phyloP scores from a whole-genome alignment of 192 early-diverging fungal genomes.

The Obelidium mucronatum region DNA sequence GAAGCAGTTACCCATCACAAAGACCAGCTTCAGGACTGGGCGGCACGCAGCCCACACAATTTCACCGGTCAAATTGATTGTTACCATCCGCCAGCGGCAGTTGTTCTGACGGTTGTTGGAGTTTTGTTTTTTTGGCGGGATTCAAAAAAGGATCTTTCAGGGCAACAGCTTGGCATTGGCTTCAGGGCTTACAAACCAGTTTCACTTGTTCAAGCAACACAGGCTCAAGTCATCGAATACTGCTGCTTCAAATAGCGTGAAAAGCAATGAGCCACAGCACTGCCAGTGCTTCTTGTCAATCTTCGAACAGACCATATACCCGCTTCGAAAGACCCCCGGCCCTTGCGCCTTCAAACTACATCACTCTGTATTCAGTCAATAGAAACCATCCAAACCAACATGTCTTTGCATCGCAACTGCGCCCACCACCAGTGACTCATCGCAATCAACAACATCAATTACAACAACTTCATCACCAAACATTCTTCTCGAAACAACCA shows the following conservation, averaged over 20 bases:
- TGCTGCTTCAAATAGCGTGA: no score
- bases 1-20: conserved; percentile 26
- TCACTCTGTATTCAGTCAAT: background rate
- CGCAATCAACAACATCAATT: background rate
- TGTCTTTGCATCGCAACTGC: background rate
- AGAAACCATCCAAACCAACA: background rate
- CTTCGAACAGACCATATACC: no score
- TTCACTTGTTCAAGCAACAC: no score
- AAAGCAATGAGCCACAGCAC: no score
- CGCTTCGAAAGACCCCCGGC: no score
- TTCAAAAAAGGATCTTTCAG: no score
- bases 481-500: background rate
- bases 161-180: no score
- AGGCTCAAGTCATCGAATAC: no score
- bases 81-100: background rate
- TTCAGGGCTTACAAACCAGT: no score
- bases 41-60: conserved; percentile 28
- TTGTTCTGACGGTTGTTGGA: background rate
- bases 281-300: no score
- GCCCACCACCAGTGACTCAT: background rate
- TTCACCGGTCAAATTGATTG: conserved; percentile 7
- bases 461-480: background rate
- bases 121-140: no score
- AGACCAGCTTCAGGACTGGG: conserved; percentile 31
- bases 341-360: no score